Evolutionary conservation across 1,284 basidiomycete genomes (phyloP).

Genomic region (Cystobasidium pallidum): DNA sequence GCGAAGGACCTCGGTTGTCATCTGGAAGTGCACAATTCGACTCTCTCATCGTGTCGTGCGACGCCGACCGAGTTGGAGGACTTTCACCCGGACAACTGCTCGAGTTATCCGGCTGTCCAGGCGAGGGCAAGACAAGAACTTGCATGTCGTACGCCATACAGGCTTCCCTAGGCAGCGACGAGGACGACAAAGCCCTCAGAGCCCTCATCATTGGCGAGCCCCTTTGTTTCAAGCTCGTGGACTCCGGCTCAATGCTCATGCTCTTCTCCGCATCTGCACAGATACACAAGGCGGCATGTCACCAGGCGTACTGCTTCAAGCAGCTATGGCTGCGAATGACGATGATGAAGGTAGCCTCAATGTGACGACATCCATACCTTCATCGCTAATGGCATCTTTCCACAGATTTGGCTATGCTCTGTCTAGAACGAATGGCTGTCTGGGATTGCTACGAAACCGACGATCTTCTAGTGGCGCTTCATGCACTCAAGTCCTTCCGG

Average conservation of each 20-base stretch:
- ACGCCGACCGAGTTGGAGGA: constrained; percentile 1
- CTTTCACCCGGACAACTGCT: constrained; percentile 25
- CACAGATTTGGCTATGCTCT: background rate
- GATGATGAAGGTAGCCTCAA: constrained; percentile 26
- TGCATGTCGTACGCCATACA: constrained; percentile 36
- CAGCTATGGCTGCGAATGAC: background rate
- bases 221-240: background rate
- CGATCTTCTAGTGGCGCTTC: constrained; percentile 32
- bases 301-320: constrained; percentile 4
- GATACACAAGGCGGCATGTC: constrained; percentile 43
- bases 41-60: constrained; percentile 6
- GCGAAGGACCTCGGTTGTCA: constrained; percentile 1
- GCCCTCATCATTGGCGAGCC: constrained; percentile 41
- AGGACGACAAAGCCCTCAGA: background rate
- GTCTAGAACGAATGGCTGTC: constrained; percentile 13
- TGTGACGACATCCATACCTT: too few species aligned
- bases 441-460: constrained; percentile 30
- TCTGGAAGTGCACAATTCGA: constrained; percentile 24
- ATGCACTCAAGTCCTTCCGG: background rate
- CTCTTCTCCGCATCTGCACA: background rate
- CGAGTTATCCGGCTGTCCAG: constrained; percentile 41
- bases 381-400: background rate
- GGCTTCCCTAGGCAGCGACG: constrained; percentile 15
- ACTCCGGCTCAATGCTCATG: background rate
- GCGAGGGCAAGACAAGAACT: constrained; percentile 40